Conservation (phyloP, 2,329 filamentous ascomycete species). For the Berkeleyomyces basicola region DNA sequence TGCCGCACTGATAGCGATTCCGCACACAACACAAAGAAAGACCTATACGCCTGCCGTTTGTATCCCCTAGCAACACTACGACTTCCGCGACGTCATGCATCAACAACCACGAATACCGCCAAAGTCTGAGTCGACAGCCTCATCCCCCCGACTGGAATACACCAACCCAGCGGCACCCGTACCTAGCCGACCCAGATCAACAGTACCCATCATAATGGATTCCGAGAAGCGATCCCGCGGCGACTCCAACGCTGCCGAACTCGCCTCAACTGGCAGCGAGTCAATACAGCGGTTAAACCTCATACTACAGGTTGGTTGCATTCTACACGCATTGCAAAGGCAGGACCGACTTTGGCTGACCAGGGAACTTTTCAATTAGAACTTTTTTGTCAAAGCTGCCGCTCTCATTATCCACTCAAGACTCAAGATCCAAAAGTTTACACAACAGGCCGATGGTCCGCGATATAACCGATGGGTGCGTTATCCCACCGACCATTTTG, state of each 20-base stretch:
- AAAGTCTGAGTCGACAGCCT: constrained; percentile 55
- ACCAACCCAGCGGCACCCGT: not conserved
- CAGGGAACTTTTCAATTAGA: constrained; percentile 35
- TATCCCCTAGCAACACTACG: not conserved
- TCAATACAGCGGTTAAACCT: constrained; percentile 71
- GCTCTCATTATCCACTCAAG: constrained; percentile 70
- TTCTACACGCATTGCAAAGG: not conserved
- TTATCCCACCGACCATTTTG: constrained; percentile 14
- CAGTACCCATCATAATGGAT: not conserved
- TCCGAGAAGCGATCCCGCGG: constrained; percentile 4
- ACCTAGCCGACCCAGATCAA: constrained; percentile 7
- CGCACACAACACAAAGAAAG: not conserved
- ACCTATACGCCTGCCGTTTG: not conserved
- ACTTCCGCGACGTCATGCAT: constrained; percentile 46
- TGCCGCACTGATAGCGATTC: not conserved
- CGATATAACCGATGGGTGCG: constrained; percentile 79
- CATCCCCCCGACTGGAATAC: not conserved
- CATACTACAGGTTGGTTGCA: constrained; percentile 59
- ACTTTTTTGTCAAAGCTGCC: constrained; percentile 79
- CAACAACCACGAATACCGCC: constrained; percentile 68
- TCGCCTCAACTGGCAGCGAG: constrained; percentile 34
- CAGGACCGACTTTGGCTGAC: not conserved
- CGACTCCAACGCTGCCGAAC: constrained; percentile 37
- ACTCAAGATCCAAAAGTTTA: constrained; percentile 45
- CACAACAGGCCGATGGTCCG: constrained; percentile 25